These are phyloP conservation scores for Globisporangium okanoganense DNA, from an alignment of 352 stramenopile genomes.

Conservation along the genomic window DNA sequence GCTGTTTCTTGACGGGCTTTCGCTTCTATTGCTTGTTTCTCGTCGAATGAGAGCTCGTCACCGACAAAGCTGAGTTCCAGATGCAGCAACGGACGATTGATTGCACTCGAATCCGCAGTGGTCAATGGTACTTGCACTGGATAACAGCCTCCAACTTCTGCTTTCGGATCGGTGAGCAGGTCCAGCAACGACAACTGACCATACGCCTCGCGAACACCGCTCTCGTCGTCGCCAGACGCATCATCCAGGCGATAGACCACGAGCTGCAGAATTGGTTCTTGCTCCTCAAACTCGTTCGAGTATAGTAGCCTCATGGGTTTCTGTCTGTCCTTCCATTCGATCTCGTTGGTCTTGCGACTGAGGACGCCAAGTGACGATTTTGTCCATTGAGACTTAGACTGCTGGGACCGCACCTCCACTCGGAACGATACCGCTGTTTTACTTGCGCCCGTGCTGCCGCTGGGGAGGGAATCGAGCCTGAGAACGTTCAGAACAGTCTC, in stretches of 20 bases:
- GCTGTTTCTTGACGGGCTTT: slow-evolving; percentile 17
- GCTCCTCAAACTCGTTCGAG: slow-evolving; percentile 23
- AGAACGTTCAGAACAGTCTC: not conserved
- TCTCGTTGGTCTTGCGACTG: slow-evolving; percentile 1
- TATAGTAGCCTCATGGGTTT: slow-evolving; percentile 20
- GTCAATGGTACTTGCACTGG: slow-evolving; percentile 8
- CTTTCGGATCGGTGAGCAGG: slow-evolving; percentile 11
- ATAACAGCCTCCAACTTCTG: not conserved
- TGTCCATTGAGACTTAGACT: slow-evolving; percentile 4
- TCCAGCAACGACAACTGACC: slow-evolving; percentile 23
- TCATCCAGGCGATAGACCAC: slow-evolving; percentile 21
- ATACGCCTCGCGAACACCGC: slow-evolving; percentile 18
- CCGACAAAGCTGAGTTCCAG: slow-evolving; percentile 22
- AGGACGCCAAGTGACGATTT: slow-evolving; percentile 6
- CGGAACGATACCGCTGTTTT: slow-evolving; percentile 1
- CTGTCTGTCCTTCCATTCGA: slow-evolving; percentile 13
- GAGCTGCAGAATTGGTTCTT: slow-evolving; percentile 26
- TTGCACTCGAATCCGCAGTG: not conserved
- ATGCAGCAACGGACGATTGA: slow-evolving; percentile 3
- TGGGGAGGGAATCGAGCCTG: not conserved
- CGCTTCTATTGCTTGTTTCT: slow-evolving; percentile 16
- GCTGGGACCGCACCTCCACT: slow-evolving; percentile 5
- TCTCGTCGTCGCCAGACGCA: slow-evolving; percentile 7
- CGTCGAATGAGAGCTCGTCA: slow-evolving; percentile 18
- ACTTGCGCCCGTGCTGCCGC: not conserved